Percentiles rank a stretch among this genome's conserved stretches.
These are phyloP conservation scores for Phytophthora agathidicida DNA, from an alignment of 352 stramenopile species.

Conservation along the genomic window DNA sequence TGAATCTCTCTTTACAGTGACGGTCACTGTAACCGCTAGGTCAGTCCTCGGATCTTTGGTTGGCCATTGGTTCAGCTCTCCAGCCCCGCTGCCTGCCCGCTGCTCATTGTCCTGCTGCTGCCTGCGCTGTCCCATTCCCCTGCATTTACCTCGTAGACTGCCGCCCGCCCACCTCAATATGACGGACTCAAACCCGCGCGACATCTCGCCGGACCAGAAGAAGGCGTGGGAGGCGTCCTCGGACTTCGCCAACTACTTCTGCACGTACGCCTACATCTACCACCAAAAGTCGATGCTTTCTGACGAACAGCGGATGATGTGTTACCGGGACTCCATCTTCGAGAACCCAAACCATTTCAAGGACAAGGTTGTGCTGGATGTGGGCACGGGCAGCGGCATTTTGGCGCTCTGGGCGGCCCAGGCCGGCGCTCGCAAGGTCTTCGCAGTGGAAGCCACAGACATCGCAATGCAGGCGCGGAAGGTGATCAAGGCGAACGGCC, in stretches of 20 bases:
- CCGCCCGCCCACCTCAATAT: slow-evolving; percentile 11
- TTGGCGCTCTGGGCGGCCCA: slow-evolving; percentile 98
- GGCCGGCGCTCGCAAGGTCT: slow-evolving; percentile 98
- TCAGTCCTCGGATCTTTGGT: too few relatives aligned
- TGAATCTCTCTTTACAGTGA: background rate
- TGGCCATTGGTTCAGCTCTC: too few relatives aligned
- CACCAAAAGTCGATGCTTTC: slow-evolving; percentile 99
- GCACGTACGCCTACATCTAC: slow-evolving; percentile 91
- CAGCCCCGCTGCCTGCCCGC: too few relatives aligned
- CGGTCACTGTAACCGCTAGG: slow-evolving; percentile 5
- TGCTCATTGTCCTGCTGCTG: too few relatives aligned
- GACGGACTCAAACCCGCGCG: slow-evolving; percentile 35
- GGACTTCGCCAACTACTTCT: slow-evolving; percentile 92
- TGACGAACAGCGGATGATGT: slow-evolving; percentile 99
- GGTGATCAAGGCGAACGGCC: slow-evolving; percentile 96
- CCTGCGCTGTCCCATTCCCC: background rate
- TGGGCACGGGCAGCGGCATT: slow-evolving; percentile 99
- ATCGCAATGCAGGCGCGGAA: slow-evolving; percentile 97
- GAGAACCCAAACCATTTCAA: slow-evolving; percentile 98
- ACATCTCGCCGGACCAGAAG: slow-evolving; percentile 81
- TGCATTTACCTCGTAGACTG: background rate
- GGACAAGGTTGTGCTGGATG: slow-evolving; percentile 99
- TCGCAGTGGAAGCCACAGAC: slow-evolving; percentile 97
- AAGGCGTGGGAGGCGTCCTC: slow-evolving; percentile 84
- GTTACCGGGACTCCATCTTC: slow-evolving; percentile 98